Evolutionary conservation across 2,329 filamentous ascomycete genomes (phyloP), one percentile per base, ranked within the genome.

Genomic region (Trichoderma oligosporum): DNA sequence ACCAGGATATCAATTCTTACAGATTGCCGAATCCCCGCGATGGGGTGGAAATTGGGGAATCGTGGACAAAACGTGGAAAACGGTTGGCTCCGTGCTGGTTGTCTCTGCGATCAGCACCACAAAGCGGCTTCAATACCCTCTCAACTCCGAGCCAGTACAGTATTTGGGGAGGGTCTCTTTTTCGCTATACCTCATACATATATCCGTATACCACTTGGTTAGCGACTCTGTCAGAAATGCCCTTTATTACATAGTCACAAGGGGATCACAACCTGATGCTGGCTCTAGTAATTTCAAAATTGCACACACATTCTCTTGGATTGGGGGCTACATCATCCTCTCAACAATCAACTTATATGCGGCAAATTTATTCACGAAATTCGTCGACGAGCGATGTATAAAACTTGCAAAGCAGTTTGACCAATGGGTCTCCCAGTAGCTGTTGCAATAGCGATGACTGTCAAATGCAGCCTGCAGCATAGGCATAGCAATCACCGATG

Each of bases 101-200:
- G 51, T 54, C 20, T 54, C 39, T 45, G 51, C 39, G 8, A 54
- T 54, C 51, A 45, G 51, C 39, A 25, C 39, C 4, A 29, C 39
- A 27, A 25, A 54, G 16, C 5, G 18, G 14, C 51, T 54, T 45
- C 51, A 54, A n/a, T 20, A 12, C 2, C 51, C 51, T 22, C 51
- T 54, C 27, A 45, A 54, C 39, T 45, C 51, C 9, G 16, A 54
- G 22, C 29, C 16, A 14, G 51, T 54, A 4, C 39, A 54, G 39
- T 54, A 45, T 54, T 27, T 54, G 27, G 51, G 51, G 20, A 54
- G 39, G n/a, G 45, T 54, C 9, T 54, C 51, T n/a, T 54, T 54
- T 7, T 54, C 51, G 9, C n/a, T 54, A 9, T 54, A 54, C 20
- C 51, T 54, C n/a, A 29, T 54, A 25, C 51, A 54, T 36, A 38